Evolutionary conservation across 1,284 basidiomycete species (phyloP).

Genomic region (Austropuccinia psidii): DNA sequence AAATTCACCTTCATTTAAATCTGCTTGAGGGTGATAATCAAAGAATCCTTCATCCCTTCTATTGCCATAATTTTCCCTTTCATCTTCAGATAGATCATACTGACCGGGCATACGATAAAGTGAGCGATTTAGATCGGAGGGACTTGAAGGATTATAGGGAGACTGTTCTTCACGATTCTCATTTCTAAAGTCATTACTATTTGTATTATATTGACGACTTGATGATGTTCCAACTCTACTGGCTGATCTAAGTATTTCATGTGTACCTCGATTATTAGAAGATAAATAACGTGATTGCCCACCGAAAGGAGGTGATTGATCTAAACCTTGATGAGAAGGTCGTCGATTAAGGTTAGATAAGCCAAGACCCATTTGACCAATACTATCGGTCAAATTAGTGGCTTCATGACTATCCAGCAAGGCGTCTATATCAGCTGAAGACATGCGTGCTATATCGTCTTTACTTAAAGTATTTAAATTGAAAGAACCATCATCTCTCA

Average conservation of each 20-base stretch:
- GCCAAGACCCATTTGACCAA: neutral
- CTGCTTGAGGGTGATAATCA: neutral
- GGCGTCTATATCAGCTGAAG: neutral
- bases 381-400: neutral
- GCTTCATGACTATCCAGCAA: slow-evolving; percentile 5
- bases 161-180: neutral
- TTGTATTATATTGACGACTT: slow-evolving; percentile 1
- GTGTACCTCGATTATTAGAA: neutral
- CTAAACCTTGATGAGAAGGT: neutral
- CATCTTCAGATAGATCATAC: neutral
- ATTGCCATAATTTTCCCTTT: neutral
- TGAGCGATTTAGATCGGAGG: slow-evolving; percentile 2
- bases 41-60: neutral
- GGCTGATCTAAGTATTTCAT: neutral
- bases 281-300: neutral
- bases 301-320: slow-evolving; percentile 19
- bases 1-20: slow-evolving; percentile 17
- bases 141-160: neutral
- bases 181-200: neutral
- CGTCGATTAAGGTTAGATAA: neutral
- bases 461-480: neutral
- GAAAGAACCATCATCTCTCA: neutral
- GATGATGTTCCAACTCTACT: neutral
- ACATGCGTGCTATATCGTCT: neutral
- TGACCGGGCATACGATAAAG: slow-evolving; percentile 18